phyloP scores from a whole-genome alignment of 129 eudicot genomes.

The Solidago caesia region DNA sequence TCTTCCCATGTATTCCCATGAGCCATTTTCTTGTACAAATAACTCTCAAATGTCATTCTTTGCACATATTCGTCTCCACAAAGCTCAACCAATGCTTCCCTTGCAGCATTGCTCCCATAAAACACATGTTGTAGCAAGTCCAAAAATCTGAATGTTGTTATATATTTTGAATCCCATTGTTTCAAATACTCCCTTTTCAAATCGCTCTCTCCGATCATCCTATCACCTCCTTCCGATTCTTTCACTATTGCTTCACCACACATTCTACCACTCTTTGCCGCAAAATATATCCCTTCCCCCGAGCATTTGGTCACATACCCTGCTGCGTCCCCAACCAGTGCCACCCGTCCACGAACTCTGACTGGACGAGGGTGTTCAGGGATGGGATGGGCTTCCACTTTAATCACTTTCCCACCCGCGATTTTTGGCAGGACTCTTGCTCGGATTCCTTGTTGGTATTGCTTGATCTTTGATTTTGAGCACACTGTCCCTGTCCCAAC shows the following conservation, averaged over 20 bases:
- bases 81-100: conserved; percentile 97
- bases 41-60: conserved; percentile 95
- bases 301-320: conserved; percentile 96
- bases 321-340: conserved; percentile 87
- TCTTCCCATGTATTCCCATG: conserved; percentile 81
- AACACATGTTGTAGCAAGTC: conserved; percentile 89
- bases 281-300: conserved; percentile 93
- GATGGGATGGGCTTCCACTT: conserved; percentile 93
- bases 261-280: conserved; percentile 95
- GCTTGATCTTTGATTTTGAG: conserved; percentile 69
- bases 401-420: conserved; percentile 75
- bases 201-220: conserved; percentile 71
- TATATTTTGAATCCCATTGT: conserved; percentile 81
- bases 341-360: conserved; percentile 71
- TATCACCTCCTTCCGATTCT: conserved; percentile 79
- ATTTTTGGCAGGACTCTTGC: conserved; percentile 68
- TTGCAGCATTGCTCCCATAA: conserved; percentile 86
- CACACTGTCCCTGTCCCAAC: conserved; percentile 93
- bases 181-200: conserved; percentile 75
- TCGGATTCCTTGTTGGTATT: conserved; percentile 66
- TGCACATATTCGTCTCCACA: conserved; percentile 96
- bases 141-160: conserved; percentile 79
- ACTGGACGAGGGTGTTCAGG: conserved; percentile 94
- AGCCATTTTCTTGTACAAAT: conserved; percentile 81
- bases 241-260: conserved; percentile 91